phyloP scores from a whole-genome alignment of 768 basidiomycete genomes.

The Auricularia cornea region DNA sequence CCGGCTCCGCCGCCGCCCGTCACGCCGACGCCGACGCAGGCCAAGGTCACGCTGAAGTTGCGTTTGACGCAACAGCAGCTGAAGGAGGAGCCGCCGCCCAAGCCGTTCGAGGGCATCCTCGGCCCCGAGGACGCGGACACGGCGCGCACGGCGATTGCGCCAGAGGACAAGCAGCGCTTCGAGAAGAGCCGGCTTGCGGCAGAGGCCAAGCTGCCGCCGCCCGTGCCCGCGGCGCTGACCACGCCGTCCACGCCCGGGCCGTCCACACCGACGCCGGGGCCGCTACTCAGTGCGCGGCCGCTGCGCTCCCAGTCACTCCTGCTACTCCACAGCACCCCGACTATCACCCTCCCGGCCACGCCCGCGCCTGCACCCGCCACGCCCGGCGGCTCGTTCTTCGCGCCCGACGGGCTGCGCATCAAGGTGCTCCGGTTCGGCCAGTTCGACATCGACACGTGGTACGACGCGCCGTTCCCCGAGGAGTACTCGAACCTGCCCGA shows the following conservation, averaged over 20 bases:
- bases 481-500: slow-evolving; percentile 91
- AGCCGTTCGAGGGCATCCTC: slow-evolving; percentile 82
- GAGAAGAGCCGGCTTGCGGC: slow-evolving; percentile 62
- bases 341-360: slow-evolving; percentile 16
- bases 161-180: slow-evolving; percentile 58
- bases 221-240: slow-evolving; percentile 4
- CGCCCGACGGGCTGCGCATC: slow-evolving; percentile 50
- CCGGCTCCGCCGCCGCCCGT: not conserved
- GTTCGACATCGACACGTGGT: slow-evolving; percentile 96
- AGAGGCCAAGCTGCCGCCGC: slow-evolving; percentile 47
- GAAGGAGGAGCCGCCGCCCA: slow-evolving; percentile 39
- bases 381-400: slow-evolving; percentile 14
- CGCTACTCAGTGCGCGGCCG: slow-evolving; percentile 38
- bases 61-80: not conserved
- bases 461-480: slow-evolving; percentile 96
- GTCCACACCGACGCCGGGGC: slow-evolving; percentile 22
- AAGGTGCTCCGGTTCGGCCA: slow-evolving; percentile 82
- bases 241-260: slow-evolving; percentile 22
- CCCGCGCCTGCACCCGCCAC: slow-evolving; percentile 32
- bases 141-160: slow-evolving; percentile 52
- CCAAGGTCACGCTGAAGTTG: not conserved
- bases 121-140: slow-evolving; percentile 60
- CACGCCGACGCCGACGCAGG: not conserved
- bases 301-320: slow-evolving; percentile 33
- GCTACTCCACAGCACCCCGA: slow-evolving; percentile 50